phyloP scores from a whole-genome alignment of 108 stramenopile genomes.

The Aureococcus anophagefferens region DNA sequence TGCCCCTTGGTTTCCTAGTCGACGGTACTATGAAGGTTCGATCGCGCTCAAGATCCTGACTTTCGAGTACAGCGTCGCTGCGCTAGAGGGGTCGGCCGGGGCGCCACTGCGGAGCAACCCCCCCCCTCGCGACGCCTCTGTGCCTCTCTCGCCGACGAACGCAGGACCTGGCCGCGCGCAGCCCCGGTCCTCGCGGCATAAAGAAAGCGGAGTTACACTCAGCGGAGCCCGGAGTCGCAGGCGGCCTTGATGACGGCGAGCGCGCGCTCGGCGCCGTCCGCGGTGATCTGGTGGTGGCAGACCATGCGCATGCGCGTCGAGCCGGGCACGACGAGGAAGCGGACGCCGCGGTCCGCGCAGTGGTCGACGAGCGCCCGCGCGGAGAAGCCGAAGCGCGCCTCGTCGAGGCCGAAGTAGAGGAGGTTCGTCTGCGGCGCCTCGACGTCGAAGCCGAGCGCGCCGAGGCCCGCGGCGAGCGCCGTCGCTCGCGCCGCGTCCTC shows the following conservation, averaged over 20 bases:
- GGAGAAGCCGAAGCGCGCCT: conserved; percentile 9
- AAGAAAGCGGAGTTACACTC: too few species aligned
- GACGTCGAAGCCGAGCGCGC: conserved; percentile 10
- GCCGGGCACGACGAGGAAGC: conserved; percentile 18
- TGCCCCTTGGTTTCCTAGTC: too few species aligned
- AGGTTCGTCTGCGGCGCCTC: conserved; percentile 32
- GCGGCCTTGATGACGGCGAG: background rate
- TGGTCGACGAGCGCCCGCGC: conserved; percentile 20
- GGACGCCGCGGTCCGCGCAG: conserved; percentile 4
- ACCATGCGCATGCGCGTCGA: conserved; percentile 21
- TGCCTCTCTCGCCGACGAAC: too few species aligned
- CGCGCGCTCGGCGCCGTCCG: conserved; percentile 4
- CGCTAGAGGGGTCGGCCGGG: too few species aligned
- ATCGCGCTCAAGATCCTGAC: too few species aligned
- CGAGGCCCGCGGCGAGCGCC: conserved; percentile 27
- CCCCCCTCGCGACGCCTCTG: too few species aligned
- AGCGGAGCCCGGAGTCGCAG: too few species aligned
- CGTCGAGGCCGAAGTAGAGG: conserved; percentile 21
- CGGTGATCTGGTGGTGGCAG: conserved; percentile 29
- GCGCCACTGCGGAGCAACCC: too few species aligned
- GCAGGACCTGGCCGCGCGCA: too few species aligned
- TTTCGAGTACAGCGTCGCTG: too few species aligned
- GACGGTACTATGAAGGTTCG: too few species aligned
- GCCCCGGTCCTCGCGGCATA: too few species aligned
- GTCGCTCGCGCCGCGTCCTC: conserved; percentile 36